Evolutionary conservation across 2,329 filamentous ascomycete genomes (phyloP).

Genomic region (Nigrospora oryzae): DNA sequence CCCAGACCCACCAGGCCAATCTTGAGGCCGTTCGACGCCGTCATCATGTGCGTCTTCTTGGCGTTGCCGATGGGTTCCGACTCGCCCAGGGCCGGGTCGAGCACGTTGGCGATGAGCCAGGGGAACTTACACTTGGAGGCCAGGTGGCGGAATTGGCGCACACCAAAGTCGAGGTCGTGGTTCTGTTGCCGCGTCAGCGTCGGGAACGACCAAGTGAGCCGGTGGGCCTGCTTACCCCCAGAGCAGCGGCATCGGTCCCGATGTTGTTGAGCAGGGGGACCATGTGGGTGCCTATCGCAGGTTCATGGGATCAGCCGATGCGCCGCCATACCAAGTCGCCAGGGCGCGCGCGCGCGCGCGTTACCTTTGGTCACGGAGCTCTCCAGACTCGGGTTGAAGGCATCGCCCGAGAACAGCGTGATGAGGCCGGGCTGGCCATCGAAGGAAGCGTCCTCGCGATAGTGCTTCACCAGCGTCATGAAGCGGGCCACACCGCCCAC

Average conservation of each 20-base stretch:
- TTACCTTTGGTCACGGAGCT: slow-evolving; percentile 79
- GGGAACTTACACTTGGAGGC: slow-evolving; percentile 71
- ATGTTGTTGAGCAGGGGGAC: slow-evolving; percentile 73
- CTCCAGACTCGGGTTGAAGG: slow-evolving; percentile 85
- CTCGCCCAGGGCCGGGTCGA: slow-evolving; percentile 74
- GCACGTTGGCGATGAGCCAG: slow-evolving; percentile 82
- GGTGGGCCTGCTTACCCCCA: slow-evolving; percentile 53
- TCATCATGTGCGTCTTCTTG: slow-evolving; percentile 67
- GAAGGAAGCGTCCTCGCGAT: slow-evolving; percentile 54
- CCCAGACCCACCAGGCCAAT: slow-evolving; percentile 79
- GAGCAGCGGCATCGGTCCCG: slow-evolving; percentile 70
- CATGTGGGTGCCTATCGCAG: slow-evolving; percentile 65
- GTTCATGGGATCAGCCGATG: not conserved
- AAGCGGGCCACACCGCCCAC: slow-evolving; percentile 77
- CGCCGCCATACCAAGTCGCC: not conserved
- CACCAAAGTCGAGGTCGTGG: slow-evolving; percentile 88
- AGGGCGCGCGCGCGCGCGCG: not conserved
- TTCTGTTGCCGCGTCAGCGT: slow-evolving; percentile 42
- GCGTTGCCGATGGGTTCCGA: slow-evolving; percentile 68
- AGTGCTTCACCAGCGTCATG: slow-evolving; percentile 69
- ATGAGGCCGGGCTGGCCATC: slow-evolving; percentile 56
- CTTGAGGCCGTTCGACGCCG: slow-evolving; percentile 75
- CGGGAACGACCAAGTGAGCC: no score
- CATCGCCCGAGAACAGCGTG: slow-evolving; percentile 85
- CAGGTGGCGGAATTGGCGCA: slow-evolving; percentile 69